Conservation (phyloP, 1,139 yeast genomes). For the Debaryomyces subglobosus region DNA sequence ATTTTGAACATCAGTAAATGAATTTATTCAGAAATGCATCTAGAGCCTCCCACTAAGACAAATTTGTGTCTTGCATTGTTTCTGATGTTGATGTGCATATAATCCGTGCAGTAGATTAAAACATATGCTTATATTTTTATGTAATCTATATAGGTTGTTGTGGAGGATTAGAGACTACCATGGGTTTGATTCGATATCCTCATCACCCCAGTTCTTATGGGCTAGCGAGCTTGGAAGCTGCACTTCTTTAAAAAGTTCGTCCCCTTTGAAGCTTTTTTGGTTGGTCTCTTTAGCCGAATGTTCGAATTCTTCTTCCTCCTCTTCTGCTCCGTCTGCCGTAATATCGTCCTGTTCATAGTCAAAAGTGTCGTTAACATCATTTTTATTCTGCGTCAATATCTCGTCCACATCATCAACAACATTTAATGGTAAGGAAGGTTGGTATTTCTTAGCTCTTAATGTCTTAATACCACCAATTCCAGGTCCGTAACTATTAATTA, state of each 20-base stretch:
- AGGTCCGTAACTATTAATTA: slow-evolving; percentile 63
- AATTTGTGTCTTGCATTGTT: neutral
- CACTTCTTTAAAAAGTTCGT: slow-evolving; percentile 52
- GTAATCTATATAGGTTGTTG: neutral
- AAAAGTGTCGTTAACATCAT: slow-evolving; percentile 36
- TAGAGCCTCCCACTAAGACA: neutral
- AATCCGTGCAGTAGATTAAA: neutral
- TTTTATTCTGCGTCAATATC: slow-evolving; percentile 40
- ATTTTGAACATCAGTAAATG: neutral
- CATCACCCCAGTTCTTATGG: slow-evolving; percentile 53
- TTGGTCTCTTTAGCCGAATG: slow-evolving; percentile 2
- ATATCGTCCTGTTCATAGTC: slow-evolving; percentile 34
- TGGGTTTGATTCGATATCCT: slow-evolving; percentile 47
- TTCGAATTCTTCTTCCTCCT: slow-evolving; percentile 16
- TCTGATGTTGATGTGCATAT: neutral
- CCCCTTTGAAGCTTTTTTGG: slow-evolving; percentile 39
- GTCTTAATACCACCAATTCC: slow-evolving; percentile 58
- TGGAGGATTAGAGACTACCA: slow-evolving; percentile 36
- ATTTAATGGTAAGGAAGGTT: slow-evolving; percentile 64
- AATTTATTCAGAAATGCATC: neutral
- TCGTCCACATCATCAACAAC: slow-evolving; percentile 68
- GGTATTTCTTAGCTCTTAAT: slow-evolving; percentile 51
- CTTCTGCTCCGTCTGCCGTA: slow-evolving; percentile 17
- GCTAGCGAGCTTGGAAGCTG: slow-evolving; percentile 54
- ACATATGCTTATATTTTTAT: neutral